phyloP scores from a whole-genome alignment of 1,139 yeast genomes.

The Suhomyces terraborum region DNA sequence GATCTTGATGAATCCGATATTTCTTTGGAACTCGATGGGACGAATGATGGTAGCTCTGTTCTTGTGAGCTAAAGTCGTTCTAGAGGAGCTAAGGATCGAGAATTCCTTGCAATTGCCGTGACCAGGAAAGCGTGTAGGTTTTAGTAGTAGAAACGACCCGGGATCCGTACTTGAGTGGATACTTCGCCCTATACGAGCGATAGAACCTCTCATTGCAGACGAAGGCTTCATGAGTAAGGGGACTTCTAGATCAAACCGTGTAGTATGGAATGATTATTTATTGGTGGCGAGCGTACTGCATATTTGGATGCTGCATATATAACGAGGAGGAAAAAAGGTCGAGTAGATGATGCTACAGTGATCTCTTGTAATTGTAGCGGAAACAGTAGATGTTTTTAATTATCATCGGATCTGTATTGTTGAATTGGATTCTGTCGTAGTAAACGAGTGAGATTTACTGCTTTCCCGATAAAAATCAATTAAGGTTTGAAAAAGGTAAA shows the following conservation, averaged over 20 bases:
- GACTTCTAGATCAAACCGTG: conserved; percentile 2
- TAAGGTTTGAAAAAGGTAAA: not conserved
- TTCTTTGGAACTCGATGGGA: conserved; percentile 22
- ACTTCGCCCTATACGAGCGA: conserved; percentile 6
- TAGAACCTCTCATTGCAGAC: conserved; percentile 7
- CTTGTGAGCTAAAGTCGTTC: not conserved
- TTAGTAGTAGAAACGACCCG: not conserved
- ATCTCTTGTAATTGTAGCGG: too few relatives aligned
- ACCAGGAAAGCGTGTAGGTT: not conserved
- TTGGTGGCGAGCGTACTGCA: conserved; percentile 10
- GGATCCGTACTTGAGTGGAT: not conserved
- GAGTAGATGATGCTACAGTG: too few relatives aligned
- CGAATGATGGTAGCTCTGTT: not conserved
- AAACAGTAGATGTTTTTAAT: too few relatives aligned
- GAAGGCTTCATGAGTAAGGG: conserved; percentile 2
- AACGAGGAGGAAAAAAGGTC: not conserved
- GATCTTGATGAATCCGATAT: conserved; percentile 53
- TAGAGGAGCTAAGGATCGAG: conserved; percentile 7
- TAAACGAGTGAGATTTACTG: too few relatives aligned
- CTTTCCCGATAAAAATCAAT: not conserved
- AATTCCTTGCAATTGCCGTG: conserved; percentile 4
- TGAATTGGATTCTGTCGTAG: too few relatives aligned
- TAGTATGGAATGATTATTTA: conserved; percentile 5
- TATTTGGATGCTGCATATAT: too few relatives aligned
- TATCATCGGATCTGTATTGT: too few relatives aligned